These are phyloP conservation scores for Aspergillus intermedius DNA, from an alignment of 2,329 filamentous ascomycete species.

Conservation along the genomic window DNA sequence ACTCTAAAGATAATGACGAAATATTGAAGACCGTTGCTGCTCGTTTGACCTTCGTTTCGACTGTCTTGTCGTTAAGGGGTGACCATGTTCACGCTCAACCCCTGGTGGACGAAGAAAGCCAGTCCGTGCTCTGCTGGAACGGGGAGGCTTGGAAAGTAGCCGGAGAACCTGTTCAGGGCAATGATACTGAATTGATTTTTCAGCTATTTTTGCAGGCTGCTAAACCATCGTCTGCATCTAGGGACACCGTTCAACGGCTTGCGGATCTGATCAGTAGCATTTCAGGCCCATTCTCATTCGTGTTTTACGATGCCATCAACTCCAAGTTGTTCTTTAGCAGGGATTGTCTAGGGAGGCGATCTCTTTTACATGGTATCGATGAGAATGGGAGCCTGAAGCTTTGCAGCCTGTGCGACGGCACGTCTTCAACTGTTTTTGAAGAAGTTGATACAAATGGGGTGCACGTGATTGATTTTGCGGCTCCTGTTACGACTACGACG, in stretches of 20 bases:
- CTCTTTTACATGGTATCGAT: slow-evolving; percentile 57
- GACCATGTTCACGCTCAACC: slow-evolving; percentile 66
- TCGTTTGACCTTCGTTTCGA: slow-evolving; percentile 64
- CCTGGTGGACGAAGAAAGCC: slow-evolving; percentile 50
- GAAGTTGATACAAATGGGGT: slow-evolving; percentile 84
- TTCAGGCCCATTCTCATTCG: slow-evolving; percentile 82
- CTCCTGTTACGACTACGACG: slow-evolving; percentile 4
- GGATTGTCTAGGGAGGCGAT: slow-evolving; percentile 81
- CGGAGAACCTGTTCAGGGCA: slow-evolving; percentile 54
- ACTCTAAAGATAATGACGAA: slow-evolving; percentile 1
- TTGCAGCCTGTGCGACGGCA: slow-evolving; percentile 62
- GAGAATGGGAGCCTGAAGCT: slow-evolving; percentile 51
- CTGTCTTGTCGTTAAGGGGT: slow-evolving; percentile 85
- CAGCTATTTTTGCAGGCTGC: slow-evolving; percentile 47
- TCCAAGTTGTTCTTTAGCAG: slow-evolving; percentile 70
- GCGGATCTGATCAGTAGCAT: slow-evolving; percentile 52
- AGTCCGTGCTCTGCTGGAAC: slow-evolving; percentile 86
- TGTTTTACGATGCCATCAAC: slow-evolving; percentile 64
- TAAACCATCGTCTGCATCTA: slow-evolving; percentile 3
- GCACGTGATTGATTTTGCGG: slow-evolving; percentile 57
- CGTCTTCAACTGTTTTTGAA: slow-evolving; percentile 50
- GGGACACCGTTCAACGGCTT: slow-evolving; percentile 19
- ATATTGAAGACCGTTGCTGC: slow-evolving; percentile 16
- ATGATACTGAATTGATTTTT: slow-evolving; percentile 71
- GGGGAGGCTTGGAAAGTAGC: slow-evolving; percentile 84